Evolutionary conservation across 208 protist genomes (phyloP).

Genomic region (Wallacemonas sp.): DNA sequence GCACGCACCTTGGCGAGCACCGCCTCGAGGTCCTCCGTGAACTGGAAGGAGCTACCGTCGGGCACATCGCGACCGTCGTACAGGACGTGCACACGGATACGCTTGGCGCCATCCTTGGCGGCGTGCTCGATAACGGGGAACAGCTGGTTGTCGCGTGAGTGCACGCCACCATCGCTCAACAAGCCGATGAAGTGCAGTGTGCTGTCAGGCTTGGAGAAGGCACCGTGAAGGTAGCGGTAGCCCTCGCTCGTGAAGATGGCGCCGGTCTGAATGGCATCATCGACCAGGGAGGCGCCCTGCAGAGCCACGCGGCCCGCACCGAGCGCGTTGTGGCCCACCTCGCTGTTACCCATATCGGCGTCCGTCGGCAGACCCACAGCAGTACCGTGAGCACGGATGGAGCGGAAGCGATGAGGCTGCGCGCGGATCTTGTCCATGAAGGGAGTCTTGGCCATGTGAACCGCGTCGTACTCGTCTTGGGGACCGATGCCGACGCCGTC

Average conservation of each 20-base stretch:
- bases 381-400: constrained; percentile 92
- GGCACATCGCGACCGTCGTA: constrained; percentile 96
- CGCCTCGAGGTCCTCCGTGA: constrained; percentile 90
- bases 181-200: constrained; percentile 94
- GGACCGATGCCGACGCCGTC: constrained; percentile 91
- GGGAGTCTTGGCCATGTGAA: constrained; percentile 89
- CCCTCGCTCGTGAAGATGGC: constrained; percentile 87
- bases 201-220: constrained; percentile 65
- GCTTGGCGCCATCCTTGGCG: constrained; percentile 75
- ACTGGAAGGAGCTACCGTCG: constrained; percentile 89
- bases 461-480: constrained; percentile 90
- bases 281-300: constrained; percentile 95
- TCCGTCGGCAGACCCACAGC: constrained; percentile 93
- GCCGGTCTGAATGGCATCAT: constrained; percentile 81
- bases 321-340: constrained; percentile 96
- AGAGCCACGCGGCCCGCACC: constrained; percentile 91
- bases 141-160: constrained; percentile 93
- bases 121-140: constrained; percentile 88
- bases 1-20: constrained; percentile 76
- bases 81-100: constrained; percentile 92
- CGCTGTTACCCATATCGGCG: constrained; percentile 96
- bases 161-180: constrained; percentile 94
- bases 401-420: constrained; percentile 73
- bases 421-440: constrained; percentile 68
- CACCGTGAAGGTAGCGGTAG: constrained; percentile 89